Conservation (phyloP, 352 stramenopile genomes). For the Phytopythium delawarense region DNA sequence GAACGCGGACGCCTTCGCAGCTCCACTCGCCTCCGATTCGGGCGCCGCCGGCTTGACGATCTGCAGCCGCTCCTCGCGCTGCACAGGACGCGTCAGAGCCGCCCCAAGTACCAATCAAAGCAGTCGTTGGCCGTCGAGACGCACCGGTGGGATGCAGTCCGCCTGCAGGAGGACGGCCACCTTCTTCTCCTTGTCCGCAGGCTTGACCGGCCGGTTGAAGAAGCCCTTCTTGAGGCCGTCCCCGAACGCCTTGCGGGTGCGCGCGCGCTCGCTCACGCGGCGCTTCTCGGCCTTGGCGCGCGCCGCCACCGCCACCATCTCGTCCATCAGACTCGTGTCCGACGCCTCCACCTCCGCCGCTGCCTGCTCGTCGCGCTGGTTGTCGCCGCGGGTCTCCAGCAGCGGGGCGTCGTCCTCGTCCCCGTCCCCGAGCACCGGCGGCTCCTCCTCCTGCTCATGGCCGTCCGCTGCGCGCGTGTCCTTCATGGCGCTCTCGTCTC, state of each 20-base stretch:
- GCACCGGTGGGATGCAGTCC: neutral
- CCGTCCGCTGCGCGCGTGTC: neutral
- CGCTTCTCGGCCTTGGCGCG: conserved; percentile 49
- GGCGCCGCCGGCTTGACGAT: conserved; percentile 25
- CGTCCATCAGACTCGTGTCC: conserved; percentile 62
- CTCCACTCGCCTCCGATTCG: conserved; percentile 20
- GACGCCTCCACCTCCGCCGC: conserved; percentile 1
- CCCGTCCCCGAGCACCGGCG: conserved; percentile 35
- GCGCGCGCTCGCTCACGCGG: conserved; percentile 36
- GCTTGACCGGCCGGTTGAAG: conserved; percentile 24
- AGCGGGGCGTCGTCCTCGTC: conserved; percentile 5
- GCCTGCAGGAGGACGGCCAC: neutral
- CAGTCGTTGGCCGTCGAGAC: neutral
- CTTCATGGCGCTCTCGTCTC: neutral
- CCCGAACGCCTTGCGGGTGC: conserved; percentile 47
- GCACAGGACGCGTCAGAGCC: neutral
- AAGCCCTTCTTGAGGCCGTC: conserved; percentile 72
- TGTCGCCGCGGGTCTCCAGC: conserved; percentile 11
- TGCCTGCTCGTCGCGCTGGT: conserved; percentile 20
- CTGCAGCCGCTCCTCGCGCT: conserved; percentile 37
- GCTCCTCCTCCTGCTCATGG: conserved; percentile 25
- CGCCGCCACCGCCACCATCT: conserved; percentile 60
- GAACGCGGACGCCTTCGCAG: conserved; percentile 20
- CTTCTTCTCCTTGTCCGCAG: neutral
- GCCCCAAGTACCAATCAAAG: neutral